phyloP scores from a whole-genome alignment of 192 early-diverging fungal genomes.

The Coemansia sp. region DNA sequence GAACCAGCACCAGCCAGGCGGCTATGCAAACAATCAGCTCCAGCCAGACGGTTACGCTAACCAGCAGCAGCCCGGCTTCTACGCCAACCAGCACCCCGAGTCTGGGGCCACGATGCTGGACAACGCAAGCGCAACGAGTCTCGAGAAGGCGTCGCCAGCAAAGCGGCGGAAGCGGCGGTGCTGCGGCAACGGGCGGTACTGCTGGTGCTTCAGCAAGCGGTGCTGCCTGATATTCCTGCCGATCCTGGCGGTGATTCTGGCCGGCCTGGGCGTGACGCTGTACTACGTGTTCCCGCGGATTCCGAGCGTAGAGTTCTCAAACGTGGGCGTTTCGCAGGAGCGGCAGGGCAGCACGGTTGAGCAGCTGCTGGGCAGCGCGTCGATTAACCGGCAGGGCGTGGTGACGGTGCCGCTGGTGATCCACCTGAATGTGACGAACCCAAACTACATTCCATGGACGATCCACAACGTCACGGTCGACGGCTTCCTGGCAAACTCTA shows the following conservation, averaged over 20 bases:
- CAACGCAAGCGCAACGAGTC: not conserved
- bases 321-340: constrained; percentile 23
- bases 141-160: constrained; percentile 19
- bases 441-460: constrained; percentile 56
- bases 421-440: constrained; percentile 53
- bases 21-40: too few species aligned
- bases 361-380: constrained; percentile 24
- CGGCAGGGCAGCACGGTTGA: constrained; percentile 6
- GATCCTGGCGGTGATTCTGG: constrained; percentile 38
- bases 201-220: constrained; percentile 47
- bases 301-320: constrained; percentile 33
- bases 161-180: constrained; percentile 20
- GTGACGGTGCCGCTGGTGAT: constrained; percentile 53
- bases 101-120: constrained; percentile 19
- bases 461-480: constrained; percentile 54
- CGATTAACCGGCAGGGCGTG: constrained; percentile 45
- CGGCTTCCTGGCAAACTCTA: constrained; percentile 35
- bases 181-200: constrained; percentile 52
- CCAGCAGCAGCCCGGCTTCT: constrained; percentile 3
- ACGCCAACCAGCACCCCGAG: constrained; percentile 12
- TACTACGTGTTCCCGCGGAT: constrained; percentile 55
- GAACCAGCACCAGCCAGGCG: not conserved
- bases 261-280: constrained; percentile 46
- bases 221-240: constrained; percentile 48
- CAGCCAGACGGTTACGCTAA: too few species aligned